Conservation (phyloP, 148 eudicot genomes). For the Rhododendron molle region DNA sequence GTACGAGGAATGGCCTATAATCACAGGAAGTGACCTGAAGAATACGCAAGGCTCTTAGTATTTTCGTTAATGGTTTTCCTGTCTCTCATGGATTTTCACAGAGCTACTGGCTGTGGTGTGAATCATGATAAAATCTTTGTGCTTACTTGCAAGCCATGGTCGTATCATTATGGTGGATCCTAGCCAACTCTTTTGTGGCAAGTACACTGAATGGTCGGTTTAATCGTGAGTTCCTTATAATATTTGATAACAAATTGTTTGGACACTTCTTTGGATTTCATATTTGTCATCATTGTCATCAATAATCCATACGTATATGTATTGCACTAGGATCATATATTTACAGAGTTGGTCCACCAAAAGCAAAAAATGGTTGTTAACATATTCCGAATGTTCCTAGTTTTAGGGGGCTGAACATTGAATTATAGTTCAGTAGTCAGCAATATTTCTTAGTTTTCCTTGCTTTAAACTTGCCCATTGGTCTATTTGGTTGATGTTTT, state of each 20-base stretch:
- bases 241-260: neutral
- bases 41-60: constrained; percentile 50
- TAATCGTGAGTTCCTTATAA: neutral
- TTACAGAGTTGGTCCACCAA: too few relatives aligned
- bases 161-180: constrained; percentile 95
- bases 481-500: too few relatives aligned
- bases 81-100: neutral
- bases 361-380: too few relatives aligned
- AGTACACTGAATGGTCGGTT: constrained; percentile 30
- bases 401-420: too few relatives aligned
- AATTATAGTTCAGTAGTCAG: too few relatives aligned
- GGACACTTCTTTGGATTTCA: neutral
- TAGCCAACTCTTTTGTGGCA: constrained; percentile 96
- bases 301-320: neutral
- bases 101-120: neutral
- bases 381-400: too few relatives aligned
- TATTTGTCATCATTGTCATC: neutral
- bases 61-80: neutral
- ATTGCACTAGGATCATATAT: neutral
- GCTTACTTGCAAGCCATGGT: constrained; percentile 69
- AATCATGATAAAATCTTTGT: neutral
- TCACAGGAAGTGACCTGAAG: constrained; percentile 91
- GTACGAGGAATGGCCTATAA: constrained; percentile 81
- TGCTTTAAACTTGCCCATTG: too few relatives aligned
- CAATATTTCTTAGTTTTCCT: too few relatives aligned